Base-by-base conservation (phyloP, 2,329 filamentous ascomycete genomes). In the Fusarium brevicatenulatum region DNA sequence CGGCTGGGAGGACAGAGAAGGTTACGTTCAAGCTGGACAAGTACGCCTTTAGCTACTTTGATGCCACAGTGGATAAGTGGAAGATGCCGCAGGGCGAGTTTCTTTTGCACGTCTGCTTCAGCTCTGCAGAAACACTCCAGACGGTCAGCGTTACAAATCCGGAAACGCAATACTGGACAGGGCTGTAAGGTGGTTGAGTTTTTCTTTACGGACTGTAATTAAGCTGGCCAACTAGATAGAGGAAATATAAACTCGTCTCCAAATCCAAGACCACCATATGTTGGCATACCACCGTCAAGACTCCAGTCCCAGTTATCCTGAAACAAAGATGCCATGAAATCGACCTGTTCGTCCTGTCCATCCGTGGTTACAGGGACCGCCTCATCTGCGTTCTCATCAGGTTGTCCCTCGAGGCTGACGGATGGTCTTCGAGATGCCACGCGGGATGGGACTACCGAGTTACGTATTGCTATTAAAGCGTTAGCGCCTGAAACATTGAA, bases 11-110 rank as follows among this genome's bases (percentile, higher is more conserved):
- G 6, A 30, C 34, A 4, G 5, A 36, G 7, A 16, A 11, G 8
- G 8, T 39, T 3, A 37, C 15, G 1, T 23, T 66, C 1, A 39
- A 28, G 2, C 43, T 66, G 11, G 63, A 58, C 1, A 66, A 66
- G 32, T 66, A 66, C 32, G 61, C 61, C 2, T 66, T 66, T 9
- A 66, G 63, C 16, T 58, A 66, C 50, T 66, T 39, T 3, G 61
- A 66, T 16, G 2, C n/a, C 2, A 1, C 16, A 2, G 9, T 8
- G 2, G 32, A 18, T 0, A 50, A 39, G 62, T 66, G 61, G 63
- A 44, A 19, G 13, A 37, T 66, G 1, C 63, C 63, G 2, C 40
- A 28, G 5, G 63, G 63, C 1, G 60, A 57, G 1, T 64, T 64
- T 4, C 21, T 16, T 2, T 1, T 66, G 1, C 63, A 56, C 3